Evolutionary conservation across 768 basidiomycete genomes (phyloP).

Genomic region (Tulasnella sp.): DNA sequence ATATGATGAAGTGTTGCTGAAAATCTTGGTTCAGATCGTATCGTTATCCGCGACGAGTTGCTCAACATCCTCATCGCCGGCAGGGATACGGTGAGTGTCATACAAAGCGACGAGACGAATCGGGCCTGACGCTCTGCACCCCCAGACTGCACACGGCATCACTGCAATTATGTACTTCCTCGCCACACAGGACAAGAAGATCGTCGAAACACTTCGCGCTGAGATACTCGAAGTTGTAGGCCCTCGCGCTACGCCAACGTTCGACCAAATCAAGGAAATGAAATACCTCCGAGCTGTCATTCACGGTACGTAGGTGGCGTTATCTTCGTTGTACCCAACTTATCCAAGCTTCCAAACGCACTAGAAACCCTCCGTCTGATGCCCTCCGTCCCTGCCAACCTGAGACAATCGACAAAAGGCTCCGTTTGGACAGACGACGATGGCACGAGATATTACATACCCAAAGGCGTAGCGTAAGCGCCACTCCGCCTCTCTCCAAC

Average conservation of each 20-base stretch:
- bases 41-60: constrained; percentile 64
- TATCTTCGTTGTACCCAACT: neutral
- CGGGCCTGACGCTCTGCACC: neutral
- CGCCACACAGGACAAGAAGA: constrained; percentile 36
- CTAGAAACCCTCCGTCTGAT: constrained; percentile 43
- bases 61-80: constrained; percentile 66
- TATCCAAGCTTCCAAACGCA: neutral
- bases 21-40: constrained; percentile 35
- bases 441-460: constrained; percentile 16
- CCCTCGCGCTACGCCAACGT: constrained; percentile 32
- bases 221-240: constrained; percentile 41
- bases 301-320: constrained; percentile 41
- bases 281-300: constrained; percentile 54
- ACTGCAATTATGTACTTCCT: constrained; percentile 46
- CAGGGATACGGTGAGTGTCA: constrained; percentile 50
- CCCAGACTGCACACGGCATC: constrained; percentile 35
- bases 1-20: neutral
- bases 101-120: neutral
- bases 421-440: constrained; percentile 13
- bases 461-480: constrained; percentile 1
- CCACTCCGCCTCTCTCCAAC: neutral
- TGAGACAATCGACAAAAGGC: neutral
- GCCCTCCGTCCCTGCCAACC: constrained; percentile 31
- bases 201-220: constrained; percentile 36
- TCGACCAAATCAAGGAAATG: constrained; percentile 44